Base-by-base conservation (phyloP, 1,139 yeast genomes). In the Geotrichum siamense region DNA sequence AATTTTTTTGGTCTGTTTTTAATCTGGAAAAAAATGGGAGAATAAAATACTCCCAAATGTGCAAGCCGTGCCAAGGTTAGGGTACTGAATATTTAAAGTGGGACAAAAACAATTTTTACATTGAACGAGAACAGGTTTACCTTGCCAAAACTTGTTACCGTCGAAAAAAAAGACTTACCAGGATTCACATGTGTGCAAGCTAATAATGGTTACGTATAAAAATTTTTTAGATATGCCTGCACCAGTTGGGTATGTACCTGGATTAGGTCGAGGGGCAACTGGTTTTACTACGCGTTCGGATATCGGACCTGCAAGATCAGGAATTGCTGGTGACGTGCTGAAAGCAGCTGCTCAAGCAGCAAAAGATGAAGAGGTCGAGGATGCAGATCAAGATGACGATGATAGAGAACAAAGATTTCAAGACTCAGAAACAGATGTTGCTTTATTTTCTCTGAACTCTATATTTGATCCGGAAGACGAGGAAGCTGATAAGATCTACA, bases 241-340 rank as follows among this genome's bases (percentile, higher is more conserved):
- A 0, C 98, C 98, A 0, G 76, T 82, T 2, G 94, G 94, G 5
- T 91, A 91, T 59, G 75, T 87, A 31, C 83, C 97, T 1, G 98
- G 98, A 26, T 66, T 87, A 6, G 98, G 97, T 0, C 71, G 98
- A 58, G 98, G 98, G 15, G 98, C 97, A 1, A 76, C 85, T 0
- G 97, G 97, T 1, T 89, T 89, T 61, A 78, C 91, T 0, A 84
- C 95, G 0, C 74, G 86, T 48, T 83, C 91, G 1, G 94, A 82
- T 53, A 65, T 82, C n/a, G 83, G 82, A 1, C 68, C 73, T 1
- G 70, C 72, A 1, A 60, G 67, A 29, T 59, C 67, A 20, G 66
- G 64, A 5, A 56, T 64, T 31, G 68, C 70, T 6, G 71, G 67
- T 20, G 64, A 62, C 35, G 67, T 67, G 1, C 53, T 63, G 5